Evolutionary conservation across 768 basidiomycete genomes (phyloP).

Genomic region (Pleurotus cornucopiae): DNA sequence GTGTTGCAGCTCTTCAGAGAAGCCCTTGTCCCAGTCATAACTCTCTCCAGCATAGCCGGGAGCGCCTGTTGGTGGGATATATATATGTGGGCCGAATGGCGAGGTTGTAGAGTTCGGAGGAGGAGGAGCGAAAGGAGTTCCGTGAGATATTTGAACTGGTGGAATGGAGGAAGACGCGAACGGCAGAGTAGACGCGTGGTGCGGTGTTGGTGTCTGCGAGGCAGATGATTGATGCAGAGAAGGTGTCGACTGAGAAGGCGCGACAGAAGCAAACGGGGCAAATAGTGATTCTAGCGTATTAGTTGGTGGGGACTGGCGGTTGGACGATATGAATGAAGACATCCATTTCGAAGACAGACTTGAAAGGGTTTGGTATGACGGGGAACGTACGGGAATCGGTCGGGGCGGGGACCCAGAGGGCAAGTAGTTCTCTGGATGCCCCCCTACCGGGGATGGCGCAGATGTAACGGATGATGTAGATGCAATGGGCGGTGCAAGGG

Average conservation of each 20-base stretch:
- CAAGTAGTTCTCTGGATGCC: neutral
- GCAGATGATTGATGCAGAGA: conserved; percentile 11
- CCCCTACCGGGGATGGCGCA: conserved; percentile 8
- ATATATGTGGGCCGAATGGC: conserved; percentile 39
- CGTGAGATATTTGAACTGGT: conserved; percentile 25
- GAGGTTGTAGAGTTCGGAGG: conserved; percentile 22
- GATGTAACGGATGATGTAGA: conserved; percentile 20
- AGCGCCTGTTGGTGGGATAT: conserved; percentile 53
- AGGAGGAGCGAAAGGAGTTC: conserved; percentile 46
- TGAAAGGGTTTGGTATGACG: conserved; percentile 38
- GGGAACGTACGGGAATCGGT: conserved; percentile 11
- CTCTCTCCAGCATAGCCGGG: conserved; percentile 72
- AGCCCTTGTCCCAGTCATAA: conserved; percentile 67
- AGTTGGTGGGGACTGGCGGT: conserved; percentile 5
- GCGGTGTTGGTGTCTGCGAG: conserved; percentile 12
- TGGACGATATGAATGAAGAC: conserved; percentile 33
- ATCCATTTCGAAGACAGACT: conserved; percentile 48
- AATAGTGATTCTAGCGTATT: conserved; percentile 15
- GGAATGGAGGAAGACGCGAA: neutral
- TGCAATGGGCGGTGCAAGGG: conserved; percentile 32
- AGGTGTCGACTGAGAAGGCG: conserved; percentile 2
- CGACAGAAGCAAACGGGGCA: conserved; percentile 4
- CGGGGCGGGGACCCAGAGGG: conserved; percentile 1
- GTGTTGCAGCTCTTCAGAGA: conserved; percentile 40
- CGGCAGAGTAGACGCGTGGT: conserved; percentile 4